phyloP scores from a whole-genome alignment of 1,284 basidiomycete genomes.

The Calocybe gambosa region DNA sequence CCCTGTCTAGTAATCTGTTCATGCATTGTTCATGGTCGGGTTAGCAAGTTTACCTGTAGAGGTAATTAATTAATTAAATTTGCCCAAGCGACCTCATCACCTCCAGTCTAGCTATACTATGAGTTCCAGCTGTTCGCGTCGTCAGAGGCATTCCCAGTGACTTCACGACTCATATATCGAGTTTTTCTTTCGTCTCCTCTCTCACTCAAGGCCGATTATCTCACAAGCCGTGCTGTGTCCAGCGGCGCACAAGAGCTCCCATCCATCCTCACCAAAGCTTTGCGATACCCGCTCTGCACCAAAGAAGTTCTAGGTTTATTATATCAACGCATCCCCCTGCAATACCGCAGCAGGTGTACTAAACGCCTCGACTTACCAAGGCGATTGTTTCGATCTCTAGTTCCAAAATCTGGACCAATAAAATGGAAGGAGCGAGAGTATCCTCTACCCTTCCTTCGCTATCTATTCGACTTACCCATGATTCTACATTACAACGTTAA shows the following conservation, averaged over 20 bases:
- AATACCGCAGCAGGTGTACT: background rate
- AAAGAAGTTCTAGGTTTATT: slow-evolving; percentile 48
- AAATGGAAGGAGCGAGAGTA: slow-evolving; percentile 40
- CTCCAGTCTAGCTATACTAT: slow-evolving; percentile 53
- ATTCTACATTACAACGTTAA: slow-evolving; percentile 44
- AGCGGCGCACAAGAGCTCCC: slow-evolving; percentile 14
- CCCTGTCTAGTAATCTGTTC: too few species aligned
- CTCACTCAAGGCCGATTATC: slow-evolving; percentile 54
- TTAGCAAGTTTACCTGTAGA: slow-evolving; percentile 18
- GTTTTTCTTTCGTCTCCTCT: slow-evolving; percentile 49
- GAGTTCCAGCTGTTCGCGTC: slow-evolving; percentile 64
- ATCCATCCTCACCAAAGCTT: slow-evolving; percentile 40
- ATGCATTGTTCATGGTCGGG: background rate
- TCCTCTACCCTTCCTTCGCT: slow-evolving; percentile 57
- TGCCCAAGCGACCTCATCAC: slow-evolving; percentile 5
- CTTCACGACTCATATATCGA: slow-evolving; percentile 43
- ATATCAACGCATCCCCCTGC: slow-evolving; percentile 21
- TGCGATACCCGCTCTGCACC: slow-evolving; percentile 64
- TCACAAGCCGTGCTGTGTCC: slow-evolving; percentile 36
- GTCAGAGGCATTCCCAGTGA: slow-evolving; percentile 53
- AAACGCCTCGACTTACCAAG: slow-evolving; percentile 42
- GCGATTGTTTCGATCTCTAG: slow-evolving; percentile 53
- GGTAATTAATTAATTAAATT: slow-evolving; percentile 12
- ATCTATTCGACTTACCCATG: slow-evolving; percentile 40
- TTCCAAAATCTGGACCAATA: slow-evolving; percentile 21